These are phyloP conservation scores for Calonectria multiphialidica DNA, from an alignment of 2,329 filamentous ascomycete species.

Conservation along the genomic window DNA sequence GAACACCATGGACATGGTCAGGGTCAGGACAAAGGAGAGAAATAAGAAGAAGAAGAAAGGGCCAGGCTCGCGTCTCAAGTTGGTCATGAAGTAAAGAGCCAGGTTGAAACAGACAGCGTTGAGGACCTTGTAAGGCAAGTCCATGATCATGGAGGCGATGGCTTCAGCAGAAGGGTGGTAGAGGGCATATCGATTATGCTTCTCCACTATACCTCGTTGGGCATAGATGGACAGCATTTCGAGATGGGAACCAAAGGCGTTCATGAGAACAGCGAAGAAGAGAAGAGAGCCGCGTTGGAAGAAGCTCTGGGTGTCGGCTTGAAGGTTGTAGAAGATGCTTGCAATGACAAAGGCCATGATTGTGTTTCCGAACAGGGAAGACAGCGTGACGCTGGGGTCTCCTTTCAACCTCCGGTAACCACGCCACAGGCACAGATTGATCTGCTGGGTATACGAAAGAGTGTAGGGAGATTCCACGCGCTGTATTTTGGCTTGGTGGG, in stretches of 20 bases:
- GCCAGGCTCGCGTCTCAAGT: conserved; percentile 55
- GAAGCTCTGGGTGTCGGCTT: conserved; percentile 57
- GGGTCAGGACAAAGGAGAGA: conserved; percentile 61
- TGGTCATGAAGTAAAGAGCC: conserved; percentile 61
- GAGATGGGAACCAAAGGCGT: conserved; percentile 56
- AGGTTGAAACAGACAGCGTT: conserved; percentile 55
- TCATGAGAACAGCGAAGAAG: conserved; percentile 66
- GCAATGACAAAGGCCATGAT: conserved; percentile 65
- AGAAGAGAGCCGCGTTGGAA: conserved; percentile 60
- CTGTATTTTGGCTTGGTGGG: conserved; percentile 51
- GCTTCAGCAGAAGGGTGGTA: conserved; percentile 49
- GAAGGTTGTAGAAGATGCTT: conserved; percentile 62
- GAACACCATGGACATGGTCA: conserved; percentile 71
- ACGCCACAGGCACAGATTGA: conserved; percentile 56
- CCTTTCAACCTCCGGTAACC: conserved; percentile 53
- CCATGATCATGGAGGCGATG: conserved; percentile 49
- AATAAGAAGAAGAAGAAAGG: conserved; percentile 59
- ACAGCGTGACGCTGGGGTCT: conserved; percentile 54
- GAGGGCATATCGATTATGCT: conserved; percentile 50
- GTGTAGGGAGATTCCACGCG: conserved; percentile 58
- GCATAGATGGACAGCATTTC: conserved; percentile 51
- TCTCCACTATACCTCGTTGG: conserved; percentile 49
- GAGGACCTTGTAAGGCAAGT: conserved; percentile 55
- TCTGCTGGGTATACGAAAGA: conserved; percentile 59
- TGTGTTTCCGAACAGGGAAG: conserved; percentile 57